These are phyloP conservation scores for Naumovozyma castellii DNA, from an alignment of 805 yeast species.

Conservation along the genomic window DNA sequence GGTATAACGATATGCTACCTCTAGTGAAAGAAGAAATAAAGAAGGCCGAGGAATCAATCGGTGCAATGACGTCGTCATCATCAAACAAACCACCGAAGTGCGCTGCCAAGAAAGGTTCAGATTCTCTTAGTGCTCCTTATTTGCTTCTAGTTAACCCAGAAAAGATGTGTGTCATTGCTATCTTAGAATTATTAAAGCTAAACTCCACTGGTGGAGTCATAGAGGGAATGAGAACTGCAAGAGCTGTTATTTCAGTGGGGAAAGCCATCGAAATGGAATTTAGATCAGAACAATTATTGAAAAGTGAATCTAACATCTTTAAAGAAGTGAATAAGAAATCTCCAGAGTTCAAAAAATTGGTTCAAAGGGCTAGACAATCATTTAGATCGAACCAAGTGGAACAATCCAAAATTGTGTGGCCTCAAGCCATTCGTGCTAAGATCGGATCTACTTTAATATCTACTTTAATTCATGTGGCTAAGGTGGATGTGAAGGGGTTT, in stretches of 20 bases:
- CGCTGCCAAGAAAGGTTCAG: slow-evolving; percentile 32
- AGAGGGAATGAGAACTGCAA: slow-evolving; percentile 77
- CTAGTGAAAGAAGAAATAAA: slow-evolving; percentile 56
- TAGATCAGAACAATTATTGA: slow-evolving; percentile 55
- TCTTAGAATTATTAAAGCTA: slow-evolving; percentile 68
- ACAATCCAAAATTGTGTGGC: slow-evolving; percentile 41
- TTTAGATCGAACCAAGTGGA: slow-evolving; percentile 32
- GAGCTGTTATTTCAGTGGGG: slow-evolving; percentile 75
- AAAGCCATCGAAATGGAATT: slow-evolving; percentile 78
- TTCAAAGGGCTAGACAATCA: slow-evolving; percentile 31
- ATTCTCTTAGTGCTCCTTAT: slow-evolving; percentile 57
- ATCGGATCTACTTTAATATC: slow-evolving; percentile 76
- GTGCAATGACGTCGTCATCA: too few relatives aligned
- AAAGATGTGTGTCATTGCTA: slow-evolving; percentile 74
- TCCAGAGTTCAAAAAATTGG: slow-evolving; percentile 33
- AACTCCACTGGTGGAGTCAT: slow-evolving; percentile 65
- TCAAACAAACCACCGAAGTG: slow-evolving; percentile 11
- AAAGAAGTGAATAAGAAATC: slow-evolving; percentile 44
- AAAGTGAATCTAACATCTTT: slow-evolving; percentile 46
- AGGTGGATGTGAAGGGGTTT: slow-evolving; percentile 63
- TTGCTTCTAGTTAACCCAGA: slow-evolving; percentile 64
- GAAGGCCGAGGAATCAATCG: too few relatives aligned
- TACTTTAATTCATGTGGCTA: slow-evolving; percentile 70
- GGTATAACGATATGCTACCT: slow-evolving; percentile 73
- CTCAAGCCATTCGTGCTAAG: slow-evolving; percentile 49